Evolutionary conservation across 768 basidiomycete species (phyloP), one percentile per base, ranked within the genome.

Genomic region (Kwoniella heveanensis): DNA sequence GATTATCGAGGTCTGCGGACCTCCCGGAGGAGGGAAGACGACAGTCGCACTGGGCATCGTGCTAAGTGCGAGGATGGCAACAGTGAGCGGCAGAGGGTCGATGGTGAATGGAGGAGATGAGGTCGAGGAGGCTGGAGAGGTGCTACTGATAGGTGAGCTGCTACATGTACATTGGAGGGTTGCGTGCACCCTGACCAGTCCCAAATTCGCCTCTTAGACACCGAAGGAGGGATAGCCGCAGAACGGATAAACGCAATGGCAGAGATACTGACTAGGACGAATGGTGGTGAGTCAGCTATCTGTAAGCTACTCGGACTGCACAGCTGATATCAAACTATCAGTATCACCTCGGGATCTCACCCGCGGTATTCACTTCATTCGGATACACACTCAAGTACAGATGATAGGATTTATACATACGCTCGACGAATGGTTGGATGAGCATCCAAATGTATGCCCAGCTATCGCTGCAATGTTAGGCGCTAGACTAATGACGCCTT

Each of bases 21-120:
- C 79, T 24, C 79, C 79, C 0, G 79, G 79, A 6, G 62, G 65
- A 19, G 79, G 79, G 1, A 80, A 80, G 60, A 77, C 77, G 13
- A 17, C 64, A 7, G 12, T 78, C 22, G 62, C 65, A 12, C 17
- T 77, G 4, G 67, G 53, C 1, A 49, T 77, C 19, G 70, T 64
- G 4, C 30, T 77, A 37, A 69, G 62, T 57, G 77, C 73, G 2
- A 60, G 75, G 29, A 47, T 69, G 61, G 54, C 61, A 24, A 39
- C 17, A 12, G 22, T 54, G 3, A 44, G 39, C 9, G 39, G 39
- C 4, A 17, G 39, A 44, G 19, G 15, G 4, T 44, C 17, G 39
- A 17, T 9, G 5, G 39, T 15, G n/a, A 50, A 36, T 7, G 52
- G 17, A 44, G 39, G 10, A 9, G 39, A 44, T 10, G 44, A 49